Evolutionary conservation across 495 filamentous ascomycete species (phyloP).

Genomic region (Penicillium turbatum): DNA sequence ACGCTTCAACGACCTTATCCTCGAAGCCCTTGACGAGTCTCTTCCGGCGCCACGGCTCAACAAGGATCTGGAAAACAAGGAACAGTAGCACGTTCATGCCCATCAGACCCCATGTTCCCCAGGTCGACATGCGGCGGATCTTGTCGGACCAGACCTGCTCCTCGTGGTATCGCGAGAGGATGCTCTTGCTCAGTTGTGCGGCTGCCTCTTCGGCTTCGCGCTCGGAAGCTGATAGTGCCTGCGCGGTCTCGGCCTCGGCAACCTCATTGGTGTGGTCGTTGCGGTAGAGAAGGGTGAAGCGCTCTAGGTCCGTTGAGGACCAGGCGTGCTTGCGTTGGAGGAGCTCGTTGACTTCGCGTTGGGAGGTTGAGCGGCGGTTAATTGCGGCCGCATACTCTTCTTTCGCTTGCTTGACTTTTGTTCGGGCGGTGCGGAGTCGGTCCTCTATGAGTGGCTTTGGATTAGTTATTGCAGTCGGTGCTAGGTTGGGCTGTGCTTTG

Average conservation of each 20-base stretch:
- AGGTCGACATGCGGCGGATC: slow-evolving; percentile 91
- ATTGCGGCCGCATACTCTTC: slow-evolving; percentile 73
- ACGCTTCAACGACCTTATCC: slow-evolving; percentile 46
- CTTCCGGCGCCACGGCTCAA: slow-evolving; percentile 87
- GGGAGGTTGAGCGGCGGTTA: slow-evolving; percentile 71
- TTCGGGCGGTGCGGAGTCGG: slow-evolving; percentile 57
- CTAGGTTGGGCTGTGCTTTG: not conserved
- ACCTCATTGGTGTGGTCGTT: slow-evolving; percentile 92
- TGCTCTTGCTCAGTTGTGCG: slow-evolving; percentile 67
- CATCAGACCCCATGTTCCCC: slow-evolving; percentile 98
- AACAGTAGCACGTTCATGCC: slow-evolving; percentile 90
- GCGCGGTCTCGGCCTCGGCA: slow-evolving; percentile 69
- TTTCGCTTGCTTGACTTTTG: slow-evolving; percentile 64
- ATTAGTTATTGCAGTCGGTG: not conserved
- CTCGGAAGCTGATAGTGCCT: slow-evolving; percentile 68
- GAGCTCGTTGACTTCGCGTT: slow-evolving; percentile 92
- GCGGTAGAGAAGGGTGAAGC: slow-evolving; percentile 89
- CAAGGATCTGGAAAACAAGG: slow-evolving; percentile 81
- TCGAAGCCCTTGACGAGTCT: slow-evolving; percentile 45
- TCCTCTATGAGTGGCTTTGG: slow-evolving; percentile 44
- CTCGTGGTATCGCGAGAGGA: slow-evolving; percentile 90
- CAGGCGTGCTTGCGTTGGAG: slow-evolving; percentile 92
- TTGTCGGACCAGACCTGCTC: slow-evolving; percentile 99
- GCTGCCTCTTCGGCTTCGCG: slow-evolving; percentile 70
- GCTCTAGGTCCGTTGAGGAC: slow-evolving; percentile 81